Evolutionary conservation across 2,329 filamentous ascomycete genomes (phyloP), one percentile per base, ranked within the genome.

Genomic region (Shiraia sp.): DNA sequence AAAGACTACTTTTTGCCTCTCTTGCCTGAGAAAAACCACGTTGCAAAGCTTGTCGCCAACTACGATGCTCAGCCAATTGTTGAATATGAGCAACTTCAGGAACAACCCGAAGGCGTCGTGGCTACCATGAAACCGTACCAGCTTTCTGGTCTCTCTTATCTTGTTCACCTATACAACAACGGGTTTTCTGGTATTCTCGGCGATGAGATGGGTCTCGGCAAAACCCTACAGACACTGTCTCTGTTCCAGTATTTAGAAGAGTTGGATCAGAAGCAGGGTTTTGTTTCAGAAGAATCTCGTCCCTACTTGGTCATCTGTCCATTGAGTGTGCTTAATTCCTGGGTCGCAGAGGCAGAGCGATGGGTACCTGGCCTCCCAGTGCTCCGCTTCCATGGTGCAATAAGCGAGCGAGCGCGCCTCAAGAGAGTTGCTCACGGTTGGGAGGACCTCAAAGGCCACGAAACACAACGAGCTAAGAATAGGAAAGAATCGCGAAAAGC

Each of bases 181-280:
- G 97, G 96, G 69, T 84, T 99, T 53, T 97, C 97, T 63, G 93
- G 93, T 78, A 96, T 99, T 55, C 76, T 99, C 57, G 93, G 93
- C 43, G 93, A 99, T 65, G 93, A 99, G 73, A 99, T 99, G 93
- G 93, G 93, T 83, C 86, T 99, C 51, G 93, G 93, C 68, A 99
- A 99, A 76, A 99, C 93, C 0, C 96, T 99, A 56, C 93, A 99
- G 72, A 97, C 93, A 24, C 95, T 99, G 71, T 95, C 89, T 72
- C 76, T 99, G 67, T 88, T 99, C 61, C 96, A 92, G 12, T 93
- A 97, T 66, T 83, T 99, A 40, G 96, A 99, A 53, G 92, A 97
- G 75, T 85, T 82, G 71, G 96, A 97, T 75, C 80, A 84, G 9
- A 54, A 64, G 37, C 43, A 38, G 49, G 64, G 47, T 32, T 53